Percentiles rank a stretch among this genome's conserved stretches.
phyloP scores from a whole-genome alignment of 2,329 filamentous ascomycete species.

The Colletotrichum lentis region DNA sequence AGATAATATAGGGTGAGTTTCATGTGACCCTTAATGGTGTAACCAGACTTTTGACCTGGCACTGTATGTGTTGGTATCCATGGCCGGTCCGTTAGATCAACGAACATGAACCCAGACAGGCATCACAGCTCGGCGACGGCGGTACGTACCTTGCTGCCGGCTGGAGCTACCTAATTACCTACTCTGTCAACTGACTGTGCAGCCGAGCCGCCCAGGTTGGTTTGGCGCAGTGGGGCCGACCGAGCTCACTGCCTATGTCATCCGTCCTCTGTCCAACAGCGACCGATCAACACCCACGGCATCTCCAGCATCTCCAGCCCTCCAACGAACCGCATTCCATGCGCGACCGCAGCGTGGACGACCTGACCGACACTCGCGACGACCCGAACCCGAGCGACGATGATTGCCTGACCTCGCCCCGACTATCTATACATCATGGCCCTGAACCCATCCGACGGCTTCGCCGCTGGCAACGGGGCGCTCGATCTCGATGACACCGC shows the following conservation, averaged over 20 bases:
- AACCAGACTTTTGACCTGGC: no score
- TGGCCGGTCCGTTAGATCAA: no score
- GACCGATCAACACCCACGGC: slow-evolving; percentile 19
- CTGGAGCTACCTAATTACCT: background rate
- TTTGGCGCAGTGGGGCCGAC: slow-evolving; percentile 13
- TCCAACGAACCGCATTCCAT: slow-evolving; percentile 26
- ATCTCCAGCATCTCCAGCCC: slow-evolving; percentile 23
- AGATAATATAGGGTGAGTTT: no score
- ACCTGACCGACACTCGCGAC: slow-evolving; percentile 20
- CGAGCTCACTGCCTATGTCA: slow-evolving; percentile 35
- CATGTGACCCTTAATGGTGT: no score
- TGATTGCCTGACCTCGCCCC: slow-evolving; percentile 26
- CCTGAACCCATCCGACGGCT: slow-evolving; percentile 75
- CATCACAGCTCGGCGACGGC: background rate
- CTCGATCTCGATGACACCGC: slow-evolving; percentile 66
- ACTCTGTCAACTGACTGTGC: no score
- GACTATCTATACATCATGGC: slow-evolving; percentile 62
- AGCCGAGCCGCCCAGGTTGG: background rate
- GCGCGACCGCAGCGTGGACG: slow-evolving; percentile 20
- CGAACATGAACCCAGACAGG: background rate
- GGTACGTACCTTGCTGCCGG: slow-evolving; percentile 26
- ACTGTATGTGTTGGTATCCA: background rate
- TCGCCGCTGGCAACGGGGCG: slow-evolving; percentile 69
- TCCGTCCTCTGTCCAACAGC: slow-evolving; percentile 32
- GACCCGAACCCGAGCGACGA: slow-evolving; percentile 20